Evolutionary conservation across 1,284 basidiomycete genomes (phyloP).

Genomic region (Ustilago loliicola): DNA sequence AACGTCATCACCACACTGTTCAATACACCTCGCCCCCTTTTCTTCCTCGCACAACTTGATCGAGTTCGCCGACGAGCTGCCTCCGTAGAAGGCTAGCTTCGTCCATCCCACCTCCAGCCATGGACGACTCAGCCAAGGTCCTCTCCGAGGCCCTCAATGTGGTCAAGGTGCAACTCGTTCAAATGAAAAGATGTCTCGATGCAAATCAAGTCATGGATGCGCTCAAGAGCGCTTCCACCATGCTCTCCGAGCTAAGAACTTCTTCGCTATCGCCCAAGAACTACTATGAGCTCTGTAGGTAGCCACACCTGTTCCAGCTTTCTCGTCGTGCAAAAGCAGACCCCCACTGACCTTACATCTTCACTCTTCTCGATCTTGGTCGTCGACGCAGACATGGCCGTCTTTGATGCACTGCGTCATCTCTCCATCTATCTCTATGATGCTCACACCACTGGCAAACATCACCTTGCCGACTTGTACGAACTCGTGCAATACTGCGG

Average conservation of each 20-base stretch:
- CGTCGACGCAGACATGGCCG: slow-evolving; percentile 64
- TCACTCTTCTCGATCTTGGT: neutral
- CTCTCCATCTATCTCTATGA: slow-evolving; percentile 69
- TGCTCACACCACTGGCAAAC: slow-evolving; percentile 65
- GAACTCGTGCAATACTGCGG: slow-evolving; percentile 70
- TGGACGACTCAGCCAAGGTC: slow-evolving; percentile 69
- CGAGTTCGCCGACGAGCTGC: slow-evolving; percentile 19
- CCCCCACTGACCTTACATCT: slow-evolving; percentile 7
- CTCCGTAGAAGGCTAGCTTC: slow-evolving; percentile 22
- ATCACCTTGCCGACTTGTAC: slow-evolving; percentile 69
- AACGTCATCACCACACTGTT: neutral
- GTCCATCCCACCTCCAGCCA: slow-evolving; percentile 31
- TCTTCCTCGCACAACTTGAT: neutral
- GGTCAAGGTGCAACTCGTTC: slow-evolving; percentile 69
- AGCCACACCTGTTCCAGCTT: neutral
- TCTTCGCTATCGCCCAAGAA: slow-evolving; percentile 67
- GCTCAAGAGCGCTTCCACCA: slow-evolving; percentile 68
- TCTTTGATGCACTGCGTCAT: slow-evolving; percentile 68
- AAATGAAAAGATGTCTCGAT: slow-evolving; percentile 69
- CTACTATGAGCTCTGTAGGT: slow-evolving; percentile 69
- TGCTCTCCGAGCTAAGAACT: slow-evolving; percentile 67
- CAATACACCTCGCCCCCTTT: neutral
- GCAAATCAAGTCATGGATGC: slow-evolving; percentile 70
- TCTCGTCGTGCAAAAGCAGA: neutral
- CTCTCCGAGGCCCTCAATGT: slow-evolving; percentile 67